Base-by-base conservation (phyloP, 164 flowering plant species). In the Paratinospora sagittata region DNA sequence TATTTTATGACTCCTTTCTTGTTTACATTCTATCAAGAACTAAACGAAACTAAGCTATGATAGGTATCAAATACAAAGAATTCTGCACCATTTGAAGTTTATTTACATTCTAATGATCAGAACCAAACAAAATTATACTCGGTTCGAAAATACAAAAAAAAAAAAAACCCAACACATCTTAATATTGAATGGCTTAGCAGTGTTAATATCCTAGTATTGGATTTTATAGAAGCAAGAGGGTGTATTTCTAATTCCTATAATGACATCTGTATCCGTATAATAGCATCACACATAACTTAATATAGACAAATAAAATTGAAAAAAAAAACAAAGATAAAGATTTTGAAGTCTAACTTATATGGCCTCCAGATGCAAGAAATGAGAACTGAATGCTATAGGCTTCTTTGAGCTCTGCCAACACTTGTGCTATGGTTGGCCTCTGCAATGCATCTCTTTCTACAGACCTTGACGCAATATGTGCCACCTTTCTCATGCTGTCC, bases 371-470 rank as follows among this genome's bases (percentile, higher is more conserved):
- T 23, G 93, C 86, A 8, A 90, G 85, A 75, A 77, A 84, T 16
- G 85, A 73, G 34, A 92, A 86, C 83, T 92, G 97, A 76, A 89
- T 75, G 75, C 84, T 83, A 81, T 90, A 90, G 58, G 96, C 90
- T 69, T 86, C 92, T 77, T 89, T 90, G 17, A 92, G 87, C 78
- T 85, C 88, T 45, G 87, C 84, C 72, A 92, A 47, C 7, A 90
- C 86, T 73, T 86, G 80, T 27, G 90, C 86, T 72, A 90, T 92
- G 5, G 75, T 74, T 55, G 97, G 97, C 81, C 97, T 92, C 69
- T 75, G 82, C 27, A 86, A 76, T 65, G 92, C 93, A 78, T 90
- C 96, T 73, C 96, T 84, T 70, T 92, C 97, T 8, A 92, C 97
- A 24, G 88, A 86, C 71, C 88, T 84, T 70, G 88, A 77, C 58